A percentile compares a stretch with the other conserved stretches of the same genome.
These are phyloP conservation scores for Cercospora sojina DNA, from an alignment of 2,329 filamentous ascomycete species.

Conservation along the genomic window DNA sequence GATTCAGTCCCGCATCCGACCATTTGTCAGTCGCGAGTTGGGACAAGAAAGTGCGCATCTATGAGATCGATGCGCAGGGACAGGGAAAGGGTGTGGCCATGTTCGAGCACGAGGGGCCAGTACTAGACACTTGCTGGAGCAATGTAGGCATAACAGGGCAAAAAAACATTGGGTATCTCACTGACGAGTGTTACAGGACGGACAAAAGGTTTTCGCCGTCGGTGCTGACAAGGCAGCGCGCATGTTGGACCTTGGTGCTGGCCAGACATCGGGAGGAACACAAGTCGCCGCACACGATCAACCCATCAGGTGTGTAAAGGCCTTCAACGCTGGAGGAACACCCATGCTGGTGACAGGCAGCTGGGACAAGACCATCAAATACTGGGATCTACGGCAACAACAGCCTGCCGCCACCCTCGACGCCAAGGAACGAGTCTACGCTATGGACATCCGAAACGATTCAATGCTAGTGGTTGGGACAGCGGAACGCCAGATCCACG, in stretches of 20 bases:
- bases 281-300: conserved; percentile 84
- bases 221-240: conserved; percentile 90
- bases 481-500: conserved; percentile 93
- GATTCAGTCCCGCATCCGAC: conserved; percentile 75
- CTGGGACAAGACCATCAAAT: conserved; percentile 88
- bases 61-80: conserved; percentile 78
- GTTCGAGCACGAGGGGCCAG: conserved; percentile 82
- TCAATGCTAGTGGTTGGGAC: conserved; percentile 88
- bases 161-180: neutral
- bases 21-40: conserved; percentile 89
- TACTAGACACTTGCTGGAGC: conserved; percentile 82
- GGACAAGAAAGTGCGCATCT: conserved; percentile 98
- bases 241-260: conserved; percentile 74
- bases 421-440: conserved; percentile 79
- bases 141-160: conserved; percentile 59
- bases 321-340: conserved; percentile 58
- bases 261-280: conserved; percentile 39
- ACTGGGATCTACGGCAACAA: conserved; percentile 75
- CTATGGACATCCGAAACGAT: conserved; percentile 74
- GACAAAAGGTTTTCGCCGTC: conserved; percentile 79
- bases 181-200: conserved; percentile 64
- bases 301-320: conserved; percentile 74
- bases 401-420: conserved; percentile 64
- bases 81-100: conserved; percentile 80
- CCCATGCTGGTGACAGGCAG: conserved; percentile 89